These are phyloP conservation scores for Cystofilobasidium bisporidii DNA, from an alignment of 768 basidiomycete species.

Conservation along the genomic window DNA sequence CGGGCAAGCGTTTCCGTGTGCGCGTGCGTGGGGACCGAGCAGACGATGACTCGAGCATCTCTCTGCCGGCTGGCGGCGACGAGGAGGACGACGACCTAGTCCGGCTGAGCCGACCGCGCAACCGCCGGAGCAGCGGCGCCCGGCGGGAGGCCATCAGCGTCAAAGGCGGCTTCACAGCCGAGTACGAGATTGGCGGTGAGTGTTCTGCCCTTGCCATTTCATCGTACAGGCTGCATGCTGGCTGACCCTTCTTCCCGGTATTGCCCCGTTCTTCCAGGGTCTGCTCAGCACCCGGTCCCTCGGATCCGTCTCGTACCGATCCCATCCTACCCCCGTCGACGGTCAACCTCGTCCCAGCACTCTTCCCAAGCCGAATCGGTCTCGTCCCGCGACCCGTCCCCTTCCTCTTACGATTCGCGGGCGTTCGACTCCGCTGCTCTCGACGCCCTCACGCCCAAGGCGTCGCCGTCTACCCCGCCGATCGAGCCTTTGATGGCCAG, in stretches of 20 bases:
- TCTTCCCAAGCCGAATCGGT: background rate
- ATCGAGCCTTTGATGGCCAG: constrained; percentile 22
- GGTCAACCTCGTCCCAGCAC: constrained; percentile 1
- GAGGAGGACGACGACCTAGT: background rate
- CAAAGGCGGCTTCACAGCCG: constrained; percentile 39
- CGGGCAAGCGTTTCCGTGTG: constrained; percentile 23
- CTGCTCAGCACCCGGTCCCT: constrained; percentile 38
- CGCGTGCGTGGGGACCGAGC: background rate
- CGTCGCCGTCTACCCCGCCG: background rate
- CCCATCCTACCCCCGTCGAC: background rate
- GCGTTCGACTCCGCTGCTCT: background rate
- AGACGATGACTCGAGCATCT: background rate
- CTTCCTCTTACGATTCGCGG: constrained; percentile 7
- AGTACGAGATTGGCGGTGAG: constrained; percentile 42
- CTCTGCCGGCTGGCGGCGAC: background rate
- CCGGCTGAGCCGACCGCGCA: constrained; percentile 12
- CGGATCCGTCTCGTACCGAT: constrained; percentile 38
- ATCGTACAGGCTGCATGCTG: too few species aligned
- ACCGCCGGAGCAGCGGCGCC: constrained; percentile 28
- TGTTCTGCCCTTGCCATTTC: background rate
- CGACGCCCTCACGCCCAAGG: background rate
- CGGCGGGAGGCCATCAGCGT: constrained; percentile 8
- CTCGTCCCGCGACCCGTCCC: constrained; percentile 12
- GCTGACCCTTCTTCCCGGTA: background rate
- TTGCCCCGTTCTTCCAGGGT: constrained; percentile 8